A percentile compares a stretch with the other conserved stretches of the same genome.
Conservation (phyloP, 2,329 filamentous ascomycete species). For the Fusarium hainanense region DNA sequence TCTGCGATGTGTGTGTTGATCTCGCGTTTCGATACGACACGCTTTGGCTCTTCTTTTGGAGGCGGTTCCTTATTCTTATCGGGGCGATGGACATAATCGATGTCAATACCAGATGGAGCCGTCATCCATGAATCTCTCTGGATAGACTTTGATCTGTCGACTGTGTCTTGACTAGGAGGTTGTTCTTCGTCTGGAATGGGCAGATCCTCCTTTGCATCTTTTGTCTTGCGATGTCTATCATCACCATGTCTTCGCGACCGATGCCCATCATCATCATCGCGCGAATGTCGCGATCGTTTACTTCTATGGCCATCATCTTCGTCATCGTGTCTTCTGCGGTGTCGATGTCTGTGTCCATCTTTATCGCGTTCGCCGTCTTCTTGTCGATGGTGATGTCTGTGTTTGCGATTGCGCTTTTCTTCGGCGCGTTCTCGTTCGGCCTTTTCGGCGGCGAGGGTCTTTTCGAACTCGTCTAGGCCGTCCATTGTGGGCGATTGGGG, state of each 20-base stretch:
- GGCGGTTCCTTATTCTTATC: constrained; percentile 65
- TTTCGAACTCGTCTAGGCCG: constrained; percentile 79
- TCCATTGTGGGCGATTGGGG: constrained; percentile 60
- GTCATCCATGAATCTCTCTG: constrained; percentile 96
- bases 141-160: constrained; percentile 51
- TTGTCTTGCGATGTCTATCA: constrained; percentile 52
- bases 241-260: constrained; percentile 51
- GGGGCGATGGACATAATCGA: constrained; percentile 81
- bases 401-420: constrained; percentile 56
- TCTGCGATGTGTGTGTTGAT: constrained; percentile 76
- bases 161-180: constrained; percentile 42
- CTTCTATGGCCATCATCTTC: constrained; percentile 49
- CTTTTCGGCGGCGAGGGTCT: constrained; percentile 75
- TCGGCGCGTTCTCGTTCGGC: constrained; percentile 61
- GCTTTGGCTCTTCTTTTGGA: constrained; percentile 69
- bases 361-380: constrained; percentile 43
- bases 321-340: constrained; percentile 43
- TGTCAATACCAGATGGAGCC: constrained; percentile 76
- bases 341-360: constrained; percentile 32
- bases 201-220: constrained; percentile 62
- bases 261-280: constrained; percentile 58
- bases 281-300: constrained; percentile 45
- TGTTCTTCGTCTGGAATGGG: constrained; percentile 64
- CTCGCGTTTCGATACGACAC: constrained; percentile 82
- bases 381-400: constrained; percentile 61